These are phyloP conservation scores for Pestalotiopsis sp. DNA, from an alignment of 2,329 filamentous ascomycete species.

Conservation along the genomic window DNA sequence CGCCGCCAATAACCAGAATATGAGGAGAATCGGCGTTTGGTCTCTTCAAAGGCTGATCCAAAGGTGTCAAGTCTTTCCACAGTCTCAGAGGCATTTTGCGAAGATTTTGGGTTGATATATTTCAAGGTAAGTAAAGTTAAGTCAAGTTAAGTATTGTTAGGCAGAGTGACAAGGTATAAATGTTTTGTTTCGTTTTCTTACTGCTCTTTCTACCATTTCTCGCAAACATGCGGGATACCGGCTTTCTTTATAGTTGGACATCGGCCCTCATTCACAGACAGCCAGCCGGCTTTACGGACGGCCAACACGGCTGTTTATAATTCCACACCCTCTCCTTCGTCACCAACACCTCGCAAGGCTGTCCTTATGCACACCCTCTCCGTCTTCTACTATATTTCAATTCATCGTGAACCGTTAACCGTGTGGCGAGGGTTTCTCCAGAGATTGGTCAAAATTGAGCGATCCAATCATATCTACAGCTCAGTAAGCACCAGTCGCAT, in stretches of 20 bases:
- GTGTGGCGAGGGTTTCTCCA: background rate
- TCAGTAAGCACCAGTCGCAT: background rate
- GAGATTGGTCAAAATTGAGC: background rate
- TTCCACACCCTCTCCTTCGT: background rate
- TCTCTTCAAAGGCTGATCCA: slow-evolving; percentile 26
- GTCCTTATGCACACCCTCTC: background rate
- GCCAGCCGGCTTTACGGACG: background rate
- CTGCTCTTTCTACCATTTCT: background rate
- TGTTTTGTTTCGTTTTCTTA: background rate
- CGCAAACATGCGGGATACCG: background rate
- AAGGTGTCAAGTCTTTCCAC: slow-evolving; percentile 34
- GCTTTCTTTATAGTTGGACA: background rate
- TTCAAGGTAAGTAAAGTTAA: background rate
- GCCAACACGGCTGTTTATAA: background rate
- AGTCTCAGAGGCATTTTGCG: slow-evolving; percentile 31
- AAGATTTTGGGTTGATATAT: background rate
- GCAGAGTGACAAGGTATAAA: background rate
- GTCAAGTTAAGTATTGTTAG: too few relatives aligned
- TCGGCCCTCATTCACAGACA: background rate
- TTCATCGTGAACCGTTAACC: background rate
- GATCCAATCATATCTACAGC: background rate
- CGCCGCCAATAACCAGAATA: slow-evolving; percentile 32
- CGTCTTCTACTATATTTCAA: background rate
- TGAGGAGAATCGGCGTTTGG: slow-evolving; percentile 30
- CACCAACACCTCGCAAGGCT: background rate